These are phyloP conservation scores for Austroboletus niveus DNA, from an alignment of 1,284 basidiomycete genomes.

Conservation along the genomic window DNA sequence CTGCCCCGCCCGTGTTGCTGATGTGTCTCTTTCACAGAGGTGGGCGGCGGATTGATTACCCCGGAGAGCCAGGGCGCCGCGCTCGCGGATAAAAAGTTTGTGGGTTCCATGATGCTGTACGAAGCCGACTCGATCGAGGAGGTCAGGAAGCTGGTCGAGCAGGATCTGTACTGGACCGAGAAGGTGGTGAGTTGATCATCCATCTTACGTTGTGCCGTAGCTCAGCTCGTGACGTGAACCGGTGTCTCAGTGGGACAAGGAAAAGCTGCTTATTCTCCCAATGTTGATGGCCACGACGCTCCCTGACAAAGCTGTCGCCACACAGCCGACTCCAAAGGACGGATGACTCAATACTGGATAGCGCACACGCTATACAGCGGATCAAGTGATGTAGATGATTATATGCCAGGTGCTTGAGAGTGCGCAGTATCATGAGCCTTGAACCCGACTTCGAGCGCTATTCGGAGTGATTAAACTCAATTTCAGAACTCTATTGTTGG, in stretches of 20 bases:
- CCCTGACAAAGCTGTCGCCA: slow-evolving; percentile 23
- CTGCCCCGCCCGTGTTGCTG: neutral
- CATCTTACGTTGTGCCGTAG: neutral
- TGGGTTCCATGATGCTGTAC: slow-evolving; percentile 51
- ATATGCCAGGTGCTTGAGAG: no score
- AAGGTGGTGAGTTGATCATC: slow-evolving; percentile 46
- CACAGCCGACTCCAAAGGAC: slow-evolving; percentile 21
- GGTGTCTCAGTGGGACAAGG: slow-evolving; percentile 36
- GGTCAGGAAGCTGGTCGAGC: slow-evolving; percentile 47
- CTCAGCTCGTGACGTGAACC: neutral
- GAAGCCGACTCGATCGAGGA: slow-evolving; percentile 47
- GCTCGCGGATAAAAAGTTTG: slow-evolving; percentile 40
- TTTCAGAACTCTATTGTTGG: no score
- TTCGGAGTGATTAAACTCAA: no score
- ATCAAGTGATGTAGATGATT: no score
- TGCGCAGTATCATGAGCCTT: no score
- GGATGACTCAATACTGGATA: slow-evolving; percentile 4
- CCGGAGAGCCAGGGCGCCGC: slow-evolving; percentile 38
- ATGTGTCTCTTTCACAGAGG: slow-evolving; percentile 32
- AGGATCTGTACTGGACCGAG: slow-evolving; percentile 53
- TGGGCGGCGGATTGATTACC: slow-evolving; percentile 47
- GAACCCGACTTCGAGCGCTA: no score
- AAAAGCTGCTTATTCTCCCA: slow-evolving; percentile 43
- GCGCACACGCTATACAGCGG: no score
- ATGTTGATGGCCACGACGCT: slow-evolving; percentile 39